Conservation (phyloP, 2,329 filamentous ascomycete species). For the Exophiala sp. region DNA sequence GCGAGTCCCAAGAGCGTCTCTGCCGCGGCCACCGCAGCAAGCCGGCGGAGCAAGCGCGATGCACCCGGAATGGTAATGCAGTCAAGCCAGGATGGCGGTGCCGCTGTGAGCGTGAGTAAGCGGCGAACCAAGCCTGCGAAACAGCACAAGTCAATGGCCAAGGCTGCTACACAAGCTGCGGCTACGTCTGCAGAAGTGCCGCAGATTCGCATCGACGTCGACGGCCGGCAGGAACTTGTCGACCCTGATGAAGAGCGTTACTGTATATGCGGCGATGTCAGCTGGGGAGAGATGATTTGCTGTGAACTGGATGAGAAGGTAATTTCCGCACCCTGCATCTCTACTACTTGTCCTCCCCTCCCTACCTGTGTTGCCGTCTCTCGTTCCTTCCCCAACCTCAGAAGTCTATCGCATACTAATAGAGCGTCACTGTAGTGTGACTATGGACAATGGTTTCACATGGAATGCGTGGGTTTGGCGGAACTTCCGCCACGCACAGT, state of each 20-base stretch:
- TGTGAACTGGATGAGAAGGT: constrained; percentile 56
- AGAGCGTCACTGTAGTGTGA: constrained; percentile 48
- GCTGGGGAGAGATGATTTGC: constrained; percentile 60
- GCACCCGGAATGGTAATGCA: constrained; percentile 54
- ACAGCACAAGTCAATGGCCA: constrained; percentile 36
- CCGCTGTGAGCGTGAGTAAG: constrained; percentile 56
- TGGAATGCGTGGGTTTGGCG: constrained; percentile 53
- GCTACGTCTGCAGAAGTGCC: constrained; percentile 29
- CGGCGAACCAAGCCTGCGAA: constrained; percentile 51
- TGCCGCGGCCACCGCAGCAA: constrained; percentile 33
- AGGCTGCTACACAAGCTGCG: constrained; percentile 22
- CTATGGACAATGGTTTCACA: constrained; percentile 60
- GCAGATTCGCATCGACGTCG: constrained; percentile 42
- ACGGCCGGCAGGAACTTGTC: constrained; percentile 47
- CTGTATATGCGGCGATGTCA: constrained; percentile 59
- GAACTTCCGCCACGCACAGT: constrained; percentile 55
- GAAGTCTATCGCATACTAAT: neutral
- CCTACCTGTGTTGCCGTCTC: no score
- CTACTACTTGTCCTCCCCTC: no score
- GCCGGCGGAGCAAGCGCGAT: constrained; percentile 52
- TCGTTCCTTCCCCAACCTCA: neutral
- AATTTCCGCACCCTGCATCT: constrained; percentile 23
- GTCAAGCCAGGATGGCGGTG: constrained; percentile 52
- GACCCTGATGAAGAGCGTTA: constrained; percentile 60
- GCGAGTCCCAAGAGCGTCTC: constrained; percentile 36